These are phyloP conservation scores for Teunomyces stri DNA, from an alignment of 805 yeast species.

Conservation along the genomic window DNA sequence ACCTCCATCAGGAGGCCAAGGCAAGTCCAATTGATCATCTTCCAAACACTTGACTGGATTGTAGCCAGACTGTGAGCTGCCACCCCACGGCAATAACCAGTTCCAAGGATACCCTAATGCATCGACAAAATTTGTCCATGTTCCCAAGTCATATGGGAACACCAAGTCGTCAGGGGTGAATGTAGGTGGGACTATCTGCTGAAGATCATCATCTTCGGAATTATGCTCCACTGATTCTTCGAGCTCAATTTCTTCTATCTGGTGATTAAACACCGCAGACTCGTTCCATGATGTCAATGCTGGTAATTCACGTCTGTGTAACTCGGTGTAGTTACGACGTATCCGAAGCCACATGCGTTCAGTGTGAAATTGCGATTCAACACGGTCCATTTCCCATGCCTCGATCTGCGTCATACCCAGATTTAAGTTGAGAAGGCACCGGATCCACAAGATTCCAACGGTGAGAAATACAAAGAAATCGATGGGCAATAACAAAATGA, in stretches of 20 bases:
- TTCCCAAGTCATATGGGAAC: slow-evolving; percentile 82
- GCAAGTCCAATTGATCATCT: slow-evolving; percentile 60
- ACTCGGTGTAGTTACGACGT: slow-evolving; percentile 39
- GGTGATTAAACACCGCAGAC: slow-evolving; percentile 14
- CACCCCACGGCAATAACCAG: slow-evolving; percentile 75
- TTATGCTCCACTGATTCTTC: slow-evolving; percentile 2
- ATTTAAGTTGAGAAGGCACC: slow-evolving; percentile 56
- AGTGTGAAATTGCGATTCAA: slow-evolving; percentile 60
- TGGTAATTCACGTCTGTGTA: slow-evolving; percentile 44
- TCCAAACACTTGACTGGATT: slow-evolving; percentile 47
- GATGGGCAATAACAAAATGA: slow-evolving; percentile 53
- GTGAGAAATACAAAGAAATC: slow-evolving; percentile 60
- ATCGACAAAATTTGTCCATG: slow-evolving; percentile 49
- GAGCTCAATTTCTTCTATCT: slow-evolving; percentile 10
- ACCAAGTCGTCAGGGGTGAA: slow-evolving; percentile 62
- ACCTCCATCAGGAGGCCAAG: slow-evolving; percentile 95
- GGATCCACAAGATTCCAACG: slow-evolving; percentile 53
- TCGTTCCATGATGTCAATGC: slow-evolving; percentile 47
- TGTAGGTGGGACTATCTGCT: slow-evolving; percentile 27
- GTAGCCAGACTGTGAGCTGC: slow-evolving; percentile 49
- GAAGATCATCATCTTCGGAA: slow-evolving; percentile 5
- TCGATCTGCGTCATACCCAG: slow-evolving; percentile 88
- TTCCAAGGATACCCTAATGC: slow-evolving; percentile 60
- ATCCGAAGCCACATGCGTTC: slow-evolving; percentile 53
- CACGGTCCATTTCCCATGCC: slow-evolving; percentile 85